Evolutionary conservation across 805 yeast genomes (phyloP).

Genomic region (Wickerhamiella qilinensis): DNA sequence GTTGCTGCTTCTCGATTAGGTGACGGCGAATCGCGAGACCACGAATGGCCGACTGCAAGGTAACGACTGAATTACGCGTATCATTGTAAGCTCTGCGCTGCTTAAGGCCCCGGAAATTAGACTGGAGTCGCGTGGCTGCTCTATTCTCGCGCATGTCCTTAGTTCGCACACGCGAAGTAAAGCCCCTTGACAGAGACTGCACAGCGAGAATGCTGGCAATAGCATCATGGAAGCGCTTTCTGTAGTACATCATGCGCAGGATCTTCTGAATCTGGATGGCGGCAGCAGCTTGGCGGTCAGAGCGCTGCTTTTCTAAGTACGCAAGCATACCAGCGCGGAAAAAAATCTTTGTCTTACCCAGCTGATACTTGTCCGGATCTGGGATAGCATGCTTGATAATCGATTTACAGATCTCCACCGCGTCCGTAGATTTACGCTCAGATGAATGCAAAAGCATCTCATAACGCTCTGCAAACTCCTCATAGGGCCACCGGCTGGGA

Average conservation of each 20-base stretch:
- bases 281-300: conserved; percentile 58
- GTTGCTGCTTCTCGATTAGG: conserved; percentile 33
- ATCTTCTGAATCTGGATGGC: conserved; percentile 79
- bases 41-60: conserved; percentile 43
- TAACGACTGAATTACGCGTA: conserved; percentile 34
- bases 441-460: conserved; percentile 64
- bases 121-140: conserved; percentile 64
- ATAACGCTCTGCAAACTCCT: conserved; percentile 80
- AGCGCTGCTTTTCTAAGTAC: conserved; percentile 66
- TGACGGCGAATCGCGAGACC: conserved; percentile 35
- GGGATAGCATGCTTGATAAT: conserved; percentile 46
- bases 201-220: conserved; percentile 36
- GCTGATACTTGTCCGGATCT: conserved; percentile 60
- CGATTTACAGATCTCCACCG: conserved; percentile 47
- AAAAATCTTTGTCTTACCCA: conserved; percentile 86
- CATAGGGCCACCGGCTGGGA: conserved; percentile 91
- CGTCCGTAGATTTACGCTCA: conserved; percentile 38
- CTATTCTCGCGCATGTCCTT: conserved; percentile 33
- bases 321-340: conserved; percentile 96
- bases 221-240: conserved; percentile 41
- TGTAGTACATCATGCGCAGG: conserved; percentile 46
- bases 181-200: conserved; percentile 55
- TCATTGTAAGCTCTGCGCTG: conserved; percentile 38
- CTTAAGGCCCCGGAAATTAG: conserved; percentile 27
- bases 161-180: conserved; percentile 36